Evolutionary conservation across 352 stramenopile species (phyloP).

Genomic region (Phytophthora europaea): DNA sequence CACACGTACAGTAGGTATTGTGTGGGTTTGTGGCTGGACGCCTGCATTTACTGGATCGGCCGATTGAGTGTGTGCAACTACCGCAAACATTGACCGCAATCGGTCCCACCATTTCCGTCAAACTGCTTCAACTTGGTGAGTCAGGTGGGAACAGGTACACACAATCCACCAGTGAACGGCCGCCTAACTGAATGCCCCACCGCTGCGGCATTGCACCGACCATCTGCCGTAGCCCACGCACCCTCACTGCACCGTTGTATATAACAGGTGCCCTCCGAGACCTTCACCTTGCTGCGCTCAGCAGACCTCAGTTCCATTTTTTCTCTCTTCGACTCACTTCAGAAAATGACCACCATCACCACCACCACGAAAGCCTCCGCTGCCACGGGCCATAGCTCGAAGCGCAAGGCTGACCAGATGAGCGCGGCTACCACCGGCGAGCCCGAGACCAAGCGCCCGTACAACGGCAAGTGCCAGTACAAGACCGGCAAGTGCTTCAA

Average conservation of each 20-base stretch:
- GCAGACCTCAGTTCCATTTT: constrained; percentile 27
- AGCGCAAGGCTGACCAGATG: constrained; percentile 28
- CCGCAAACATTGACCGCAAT: neutral
- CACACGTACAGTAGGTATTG: no score
- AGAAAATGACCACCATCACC: constrained; percentile 37
- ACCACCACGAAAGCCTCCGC: constrained; percentile 4
- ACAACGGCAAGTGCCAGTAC: constrained; percentile 89
- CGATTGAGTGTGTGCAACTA: neutral
- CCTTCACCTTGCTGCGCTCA: constrained; percentile 14
- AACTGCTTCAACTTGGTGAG: neutral
- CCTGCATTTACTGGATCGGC: neutral
- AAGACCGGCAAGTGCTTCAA: constrained; percentile 92
- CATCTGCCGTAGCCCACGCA: neutral
- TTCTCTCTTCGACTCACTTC: constrained; percentile 35
- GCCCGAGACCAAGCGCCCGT: constrained; percentile 37
- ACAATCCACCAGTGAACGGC: neutral
- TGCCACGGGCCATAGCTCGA: constrained; percentile 7
- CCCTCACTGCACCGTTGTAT: neutral
- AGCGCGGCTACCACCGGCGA: constrained; percentile 16
- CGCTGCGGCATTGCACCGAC: neutral
- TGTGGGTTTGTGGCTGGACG: no score
- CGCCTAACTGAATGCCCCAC: neutral
- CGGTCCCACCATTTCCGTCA: neutral
- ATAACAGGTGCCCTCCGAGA: neutral
- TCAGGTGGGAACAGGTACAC: neutral